These are phyloP conservation scores for Symbiotaphrina buchneri DNA, from an alignment of 495 filamentous ascomycete species.

Conservation along the genomic window DNA sequence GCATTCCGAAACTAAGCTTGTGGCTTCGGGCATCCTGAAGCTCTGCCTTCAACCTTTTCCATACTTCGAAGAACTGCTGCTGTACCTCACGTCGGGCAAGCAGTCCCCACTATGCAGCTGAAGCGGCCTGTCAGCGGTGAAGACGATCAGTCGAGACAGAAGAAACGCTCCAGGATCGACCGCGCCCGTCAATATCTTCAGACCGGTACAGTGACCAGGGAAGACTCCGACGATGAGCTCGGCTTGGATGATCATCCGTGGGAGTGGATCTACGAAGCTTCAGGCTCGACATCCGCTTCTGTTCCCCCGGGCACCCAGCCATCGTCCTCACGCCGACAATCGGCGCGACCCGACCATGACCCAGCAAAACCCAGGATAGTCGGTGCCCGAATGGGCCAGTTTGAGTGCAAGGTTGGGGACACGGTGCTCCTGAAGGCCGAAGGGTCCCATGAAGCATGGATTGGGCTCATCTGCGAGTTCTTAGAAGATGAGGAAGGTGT, in stretches of 20 bases:
- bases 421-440: constrained; percentile 72
- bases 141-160: too few relatives aligned
- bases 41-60: background rate
- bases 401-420: constrained; percentile 65
- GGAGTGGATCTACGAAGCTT: constrained; percentile 65
- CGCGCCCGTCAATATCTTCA: constrained; percentile 38
- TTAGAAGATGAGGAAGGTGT: constrained; percentile 31
- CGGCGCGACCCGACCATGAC: background rate
- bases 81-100: background rate
- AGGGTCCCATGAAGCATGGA: constrained; percentile 63
- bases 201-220: constrained; percentile 41
- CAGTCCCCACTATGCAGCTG: background rate
- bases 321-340: background rate
- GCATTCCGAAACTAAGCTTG: too few relatives aligned
- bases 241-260: constrained; percentile 69
- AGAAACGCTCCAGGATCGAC: constrained; percentile 8
- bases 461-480: constrained; percentile 70
- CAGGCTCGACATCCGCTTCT: background rate
- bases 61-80: background rate
- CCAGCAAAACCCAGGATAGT: constrained; percentile 24
- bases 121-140: too few relatives aligned
- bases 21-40: background rate
- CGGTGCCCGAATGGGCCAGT: constrained; percentile 68
- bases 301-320: background rate
- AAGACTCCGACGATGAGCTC: constrained; percentile 84